Conservation (phyloP, 768 basidiomycete species). For the Amanita rimosa region DNA sequence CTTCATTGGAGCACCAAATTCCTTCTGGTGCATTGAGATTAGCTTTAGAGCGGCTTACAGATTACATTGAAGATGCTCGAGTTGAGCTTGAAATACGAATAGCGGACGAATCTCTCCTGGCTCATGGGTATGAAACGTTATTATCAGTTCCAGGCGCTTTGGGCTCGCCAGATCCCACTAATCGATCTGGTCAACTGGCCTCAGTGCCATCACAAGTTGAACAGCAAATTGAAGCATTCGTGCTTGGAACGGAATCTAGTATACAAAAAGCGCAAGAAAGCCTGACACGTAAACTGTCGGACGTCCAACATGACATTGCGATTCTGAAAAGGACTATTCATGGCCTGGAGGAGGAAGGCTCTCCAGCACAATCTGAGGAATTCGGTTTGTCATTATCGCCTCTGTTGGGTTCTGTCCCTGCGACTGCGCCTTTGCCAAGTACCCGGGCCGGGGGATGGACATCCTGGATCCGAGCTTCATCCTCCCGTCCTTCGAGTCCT, state of each 20-base stretch:
- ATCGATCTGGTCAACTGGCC: conserved; percentile 7
- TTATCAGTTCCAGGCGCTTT: conserved; percentile 45
- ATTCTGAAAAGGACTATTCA: conserved; percentile 50
- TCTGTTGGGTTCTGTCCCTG: conserved; percentile 8
- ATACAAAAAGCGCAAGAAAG: conserved; percentile 33
- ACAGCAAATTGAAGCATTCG: conserved; percentile 41
- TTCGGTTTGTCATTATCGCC: conserved; percentile 1
- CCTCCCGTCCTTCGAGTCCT: conserved; percentile 29
- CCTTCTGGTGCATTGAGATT: conserved; percentile 29
- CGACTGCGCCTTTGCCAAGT: conserved; percentile 6
- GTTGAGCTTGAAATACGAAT: conserved; percentile 77
- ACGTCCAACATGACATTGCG: conserved; percentile 70
- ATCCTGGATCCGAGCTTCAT: conserved; percentile 35
- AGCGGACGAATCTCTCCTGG: conserved; percentile 58
- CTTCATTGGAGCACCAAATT: conserved; percentile 11
- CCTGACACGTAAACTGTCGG: conserved; percentile 52
- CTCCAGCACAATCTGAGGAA: conserved; percentile 6
- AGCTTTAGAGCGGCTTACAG: conserved; percentile 52
- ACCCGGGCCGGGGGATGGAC: conserved; percentile 36
- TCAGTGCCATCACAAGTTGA: conserved; percentile 28
- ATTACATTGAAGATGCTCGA: conserved; percentile 68
- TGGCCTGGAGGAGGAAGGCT: conserved; percentile 21
- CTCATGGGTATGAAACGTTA: conserved; percentile 59
- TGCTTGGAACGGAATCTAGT: conserved; percentile 37
- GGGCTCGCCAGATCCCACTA: conserved; percentile 1